Evolutionary conservation across 768 basidiomycete species (phyloP).

Genomic region (Boletus tylopilopsis): DNA sequence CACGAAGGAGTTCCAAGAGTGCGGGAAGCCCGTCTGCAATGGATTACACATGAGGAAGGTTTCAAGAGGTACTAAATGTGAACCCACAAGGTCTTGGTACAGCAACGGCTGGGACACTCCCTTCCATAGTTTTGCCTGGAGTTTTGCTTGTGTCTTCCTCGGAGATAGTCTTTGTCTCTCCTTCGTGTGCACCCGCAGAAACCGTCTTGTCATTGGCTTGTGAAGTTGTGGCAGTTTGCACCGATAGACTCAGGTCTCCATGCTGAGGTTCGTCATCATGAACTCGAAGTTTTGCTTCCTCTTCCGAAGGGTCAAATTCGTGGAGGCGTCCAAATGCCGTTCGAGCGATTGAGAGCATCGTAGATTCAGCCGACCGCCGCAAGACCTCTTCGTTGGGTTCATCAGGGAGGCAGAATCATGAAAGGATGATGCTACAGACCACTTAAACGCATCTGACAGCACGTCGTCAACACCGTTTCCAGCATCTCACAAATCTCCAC

Average conservation of each 20-base stretch:
- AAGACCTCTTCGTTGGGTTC: slow-evolving; percentile 60
- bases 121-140: slow-evolving; percentile 17
- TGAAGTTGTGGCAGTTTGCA: slow-evolving; percentile 36
- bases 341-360: slow-evolving; percentile 85
- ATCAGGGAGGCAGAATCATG: slow-evolving; percentile 12
- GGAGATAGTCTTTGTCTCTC: slow-evolving; percentile 2
- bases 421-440: slow-evolving; percentile 50
- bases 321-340: slow-evolving; percentile 77
- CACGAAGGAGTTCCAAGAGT: slow-evolving; percentile 86
- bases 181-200: slow-evolving; percentile 9
- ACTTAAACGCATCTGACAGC: slow-evolving; percentile 94
- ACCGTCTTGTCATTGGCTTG: slow-evolving; percentile 15
- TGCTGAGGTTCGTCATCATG: slow-evolving; percentile 49
- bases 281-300: slow-evolving; percentile 62
- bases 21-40: slow-evolving; percentile 82
- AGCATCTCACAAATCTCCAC: slow-evolving; percentile 97
- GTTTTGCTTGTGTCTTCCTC: background rate
- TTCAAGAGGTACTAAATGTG: background rate
- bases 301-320: slow-evolving; percentile 55
- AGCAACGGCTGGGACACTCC: slow-evolving; percentile 30
- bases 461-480: slow-evolving; percentile 94
- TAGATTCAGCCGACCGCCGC: slow-evolving; percentile 81
- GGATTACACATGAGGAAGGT: background rate
- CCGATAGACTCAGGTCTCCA: slow-evolving; percentile 59
- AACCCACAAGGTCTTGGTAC: slow-evolving; percentile 24